Evolutionary conservation across 805 yeast genomes (phyloP), one percentile per base, ranked within the genome.

Genomic region (Wickerhamiella domercqiae): DNA sequence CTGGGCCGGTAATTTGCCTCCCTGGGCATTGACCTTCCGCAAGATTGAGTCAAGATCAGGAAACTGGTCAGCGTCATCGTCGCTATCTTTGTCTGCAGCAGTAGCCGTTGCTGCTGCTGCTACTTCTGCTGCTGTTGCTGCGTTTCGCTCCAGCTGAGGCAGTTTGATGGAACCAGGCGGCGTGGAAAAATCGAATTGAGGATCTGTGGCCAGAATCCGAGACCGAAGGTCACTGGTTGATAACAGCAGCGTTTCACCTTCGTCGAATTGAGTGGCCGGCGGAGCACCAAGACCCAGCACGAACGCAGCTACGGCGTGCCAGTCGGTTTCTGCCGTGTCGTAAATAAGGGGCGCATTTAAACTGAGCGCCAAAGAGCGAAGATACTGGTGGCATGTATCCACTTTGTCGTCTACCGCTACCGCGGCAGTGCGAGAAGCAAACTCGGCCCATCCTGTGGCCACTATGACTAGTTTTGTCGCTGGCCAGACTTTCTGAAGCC

Each of bases 311-410:
- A 36, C 14, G 14, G 21, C 29, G 9, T 19, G 5, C 39, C 39
- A 36, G 34, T 21, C 32, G 7, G 30, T 29, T 21, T 30, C 30
- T 6, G 29, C 17, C 20, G 7, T 29, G 13, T 29, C 39, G 24
- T 36, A 36, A 6, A 36, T 28, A n/a, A 20, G 26, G 6, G 29
- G 29, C 3, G 34, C 34, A 7, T 22, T n/a, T 29, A 25, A 11
- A 7, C 6, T 16, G 13, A 36, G 15, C 14, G 39, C 39, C 15
- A 29, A 7, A 5, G 34, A n/a, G 4, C 39, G 25, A 17, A 36
- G 17, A 15, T 28, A 36, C 14, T 29, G 29, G 17, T 36, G 39
- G 15, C 25, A 30, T 9, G 21, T 28, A 11, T 36, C 39, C n/a
- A 28, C 16, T 6, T 29, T 25, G 14, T 29, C 34, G 6, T 36